phyloP scores from a whole-genome alignment of 1,284 basidiomycete genomes.

The Leccinum brunneo-olivaceum region DNA sequence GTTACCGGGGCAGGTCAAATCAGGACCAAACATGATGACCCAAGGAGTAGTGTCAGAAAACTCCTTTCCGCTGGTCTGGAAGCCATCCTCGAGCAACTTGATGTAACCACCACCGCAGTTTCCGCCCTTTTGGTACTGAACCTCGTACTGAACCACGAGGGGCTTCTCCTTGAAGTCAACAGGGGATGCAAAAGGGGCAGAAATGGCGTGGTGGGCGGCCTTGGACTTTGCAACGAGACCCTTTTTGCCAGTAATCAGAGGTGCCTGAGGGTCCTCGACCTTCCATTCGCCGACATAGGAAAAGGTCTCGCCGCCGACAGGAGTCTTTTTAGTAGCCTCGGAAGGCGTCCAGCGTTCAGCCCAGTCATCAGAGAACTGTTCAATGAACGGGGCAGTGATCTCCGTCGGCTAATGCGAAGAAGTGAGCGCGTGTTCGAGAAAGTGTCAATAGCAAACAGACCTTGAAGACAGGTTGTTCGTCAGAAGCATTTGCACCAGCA shows the following conservation, averaged over 20 bases:
- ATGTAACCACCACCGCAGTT: slow-evolving; percentile 99
- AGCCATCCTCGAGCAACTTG: slow-evolving; percentile 91
- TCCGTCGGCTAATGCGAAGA: slow-evolving; percentile 55
- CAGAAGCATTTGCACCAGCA: slow-evolving; percentile 49
- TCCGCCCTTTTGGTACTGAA: slow-evolving; percentile 98
- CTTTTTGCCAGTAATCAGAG: slow-evolving; percentile 76
- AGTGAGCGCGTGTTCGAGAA: slow-evolving; percentile 8
- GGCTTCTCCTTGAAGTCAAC: slow-evolving; percentile 85
- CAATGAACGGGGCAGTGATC: slow-evolving; percentile 90
- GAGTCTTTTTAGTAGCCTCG: slow-evolving; percentile 95
- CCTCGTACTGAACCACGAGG: slow-evolving; percentile 96
- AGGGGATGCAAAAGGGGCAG: slow-evolving; percentile 77
- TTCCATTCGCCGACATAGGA: slow-evolving; percentile 97
- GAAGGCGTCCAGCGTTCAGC: slow-evolving; percentile 91
- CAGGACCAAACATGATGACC: slow-evolving; percentile 94
- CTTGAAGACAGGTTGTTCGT: slow-evolving; percentile 63
- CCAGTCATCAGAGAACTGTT: slow-evolving; percentile 95
- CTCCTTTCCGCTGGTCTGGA: slow-evolving; percentile 87
- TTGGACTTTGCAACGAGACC: slow-evolving; percentile 90
- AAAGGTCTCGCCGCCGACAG: slow-evolving; percentile 88
- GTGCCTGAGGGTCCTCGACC: slow-evolving; percentile 78
- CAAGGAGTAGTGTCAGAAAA: slow-evolving; percentile 97
- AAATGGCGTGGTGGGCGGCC: slow-evolving; percentile 96
- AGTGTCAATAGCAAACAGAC: slow-evolving; percentile 33
- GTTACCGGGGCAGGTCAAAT: slow-evolving; percentile 80